Base-by-base conservation (phyloP, 805 yeast genomes). In the Teunomyces stri region DNA sequence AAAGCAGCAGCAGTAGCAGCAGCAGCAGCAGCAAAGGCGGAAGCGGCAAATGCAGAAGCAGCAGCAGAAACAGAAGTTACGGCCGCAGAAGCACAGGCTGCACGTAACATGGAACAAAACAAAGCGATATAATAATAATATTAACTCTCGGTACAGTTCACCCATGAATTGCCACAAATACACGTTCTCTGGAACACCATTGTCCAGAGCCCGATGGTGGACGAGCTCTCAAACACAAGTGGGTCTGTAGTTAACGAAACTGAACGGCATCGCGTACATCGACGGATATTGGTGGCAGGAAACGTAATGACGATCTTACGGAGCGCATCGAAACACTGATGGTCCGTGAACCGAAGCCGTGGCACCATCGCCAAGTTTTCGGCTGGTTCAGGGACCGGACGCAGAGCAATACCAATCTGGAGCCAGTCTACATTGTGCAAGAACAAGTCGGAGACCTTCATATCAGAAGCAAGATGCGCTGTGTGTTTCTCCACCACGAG, bases 111-210 rank as follows among this genome's bases (percentile, higher is more conserved):
- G 10, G 34, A 40, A 40, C 34, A 40, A 11, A 40, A 37, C 18
- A 22, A 37, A 22, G 39, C 34, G 10, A 31, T 43, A 33, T 42
- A 33, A 22, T 3, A 16, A 16, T 16, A 18, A 18, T 18, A 7
- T 13, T 3, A 25, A 1, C 7, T 25, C 11, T 25, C 27, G 27
- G 27, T 25, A 16, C 45, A 25, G 51, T 76, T 76, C 2, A 81
- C 81, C 92, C 92, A 86, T 3, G 82, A 75, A 33, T 88, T 86
- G 0, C 94, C 94, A 63, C 96, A 87, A 30, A 87, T 68, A 64
- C 96, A 87, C 21, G 80, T 80, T 51, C 90, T 70, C 54, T 85
- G 90, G 60, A 81, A 84, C 1, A 85, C 83, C 67, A 81, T 70
- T 0, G 85, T 77, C 86, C 89, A 78, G 47, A 64, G 57, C 7